Base-by-base conservation (phyloP, 2,329 filamentous ascomycete genomes). In the Berkeleyomyces rouxiae region DNA sequence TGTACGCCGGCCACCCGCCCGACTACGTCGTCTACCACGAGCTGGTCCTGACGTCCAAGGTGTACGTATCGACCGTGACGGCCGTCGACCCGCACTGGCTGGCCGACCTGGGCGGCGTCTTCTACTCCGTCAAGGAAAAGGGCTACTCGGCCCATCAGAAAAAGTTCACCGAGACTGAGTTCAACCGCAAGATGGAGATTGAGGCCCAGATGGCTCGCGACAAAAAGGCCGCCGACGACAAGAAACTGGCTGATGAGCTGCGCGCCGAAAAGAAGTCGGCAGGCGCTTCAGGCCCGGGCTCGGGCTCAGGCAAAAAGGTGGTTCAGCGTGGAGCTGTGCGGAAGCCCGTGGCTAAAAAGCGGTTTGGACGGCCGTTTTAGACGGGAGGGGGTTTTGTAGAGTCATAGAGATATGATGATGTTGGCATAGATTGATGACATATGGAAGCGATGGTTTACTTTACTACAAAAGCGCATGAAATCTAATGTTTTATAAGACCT, bases 21-120 rank as follows among this genome's bases (percentile, higher is more conserved):
- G 93, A 99, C 71, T 97, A 97, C 70, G 90, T 99, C 61, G 85
- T 99, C 49, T 99, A 99, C 74, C 93, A 99, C 77, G 93, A 99
- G 74, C 82, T 99, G 64, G 96, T 99, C 68, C 82, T 99, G 65
- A 99, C 93, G 0, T 89, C 86, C 63, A 96, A 96, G 71, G 93
- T 97, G 72, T 99, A 97, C 76, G 96, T 99, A 84, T 95, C 89
- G 2, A 96, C 90, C 3, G 93, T 99, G 7, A 99, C 93, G 3
- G 84, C 90, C 0, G 93, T 99, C 1, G 93, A 99, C 72, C 92
- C 93, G 61, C 90, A 95, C 71, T 99, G 93, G 93, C 82, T 99
- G 47, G 93, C 93, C 5, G 93, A 99, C 71, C 78, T 99, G 4
- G 93, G 95, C 42, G 93, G 91, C 1, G 93, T 99, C 0, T 99